Evolutionary conservation across 2,329 filamentous ascomycete species (phyloP), one percentile per base, ranked within the genome.

Genomic region (Pseudocercospora eumusae): DNA sequence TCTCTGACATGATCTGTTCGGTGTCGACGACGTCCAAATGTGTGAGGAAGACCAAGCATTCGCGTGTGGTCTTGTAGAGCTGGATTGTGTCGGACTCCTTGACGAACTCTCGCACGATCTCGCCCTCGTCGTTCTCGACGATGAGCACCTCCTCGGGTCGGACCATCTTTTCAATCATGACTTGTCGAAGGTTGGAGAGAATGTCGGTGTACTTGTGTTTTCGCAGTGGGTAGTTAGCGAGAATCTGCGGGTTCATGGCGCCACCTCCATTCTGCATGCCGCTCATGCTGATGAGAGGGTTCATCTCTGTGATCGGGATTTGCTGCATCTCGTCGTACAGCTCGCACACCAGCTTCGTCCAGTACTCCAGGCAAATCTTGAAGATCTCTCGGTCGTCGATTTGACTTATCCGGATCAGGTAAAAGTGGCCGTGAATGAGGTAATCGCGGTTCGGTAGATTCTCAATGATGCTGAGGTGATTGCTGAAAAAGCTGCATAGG

Each of bases 111-210:
- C 95, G 91, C 28, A 99, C 95, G 70, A 99, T 99, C 76, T 99
- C 95, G 66, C 96, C 95, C 78, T 99, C 95, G 66, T 99, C 95
- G 76, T 99, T 99, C 79, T 99, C 95, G n/a, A 99, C 95, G 73
- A 99, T 96, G 70, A 99, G 78, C 8, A 99, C 96, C 79, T 99
- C 96, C 79, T 99, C 95, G 0, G 95, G 95, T 47, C 93, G 87
- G 31, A 99, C 95, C 95, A 99, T 99, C 83, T 97, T 97, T 81
- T 99, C 95, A 65, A 99, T 98, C 95, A 99, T 99, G 68, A 99
- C 95, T 23, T 93, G 90, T 68, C 95, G 89, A 61, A 99, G 83
- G 76, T 96, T 98, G 9, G 93, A 93, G 55, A 99, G 81, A 20
- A 99, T 90, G 74, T 97, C 92, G 67, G 89, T 88, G 78, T 98